Conservation (phyloP, 306 rosid genomes). For the Medicago lupulina region DNA sequence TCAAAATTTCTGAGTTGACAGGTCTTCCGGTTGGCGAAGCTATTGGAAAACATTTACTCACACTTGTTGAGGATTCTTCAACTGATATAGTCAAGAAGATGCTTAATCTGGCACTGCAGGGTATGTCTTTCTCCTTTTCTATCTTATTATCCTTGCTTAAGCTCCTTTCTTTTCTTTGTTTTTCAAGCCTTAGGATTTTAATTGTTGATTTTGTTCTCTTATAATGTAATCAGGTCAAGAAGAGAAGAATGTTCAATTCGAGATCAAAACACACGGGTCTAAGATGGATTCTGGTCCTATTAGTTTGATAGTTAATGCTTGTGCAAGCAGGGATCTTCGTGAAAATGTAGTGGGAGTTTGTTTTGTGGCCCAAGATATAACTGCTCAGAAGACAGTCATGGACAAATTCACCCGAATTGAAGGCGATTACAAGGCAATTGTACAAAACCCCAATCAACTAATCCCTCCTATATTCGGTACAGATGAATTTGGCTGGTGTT, state of each 20-base stretch:
- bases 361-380: slow-evolving; percentile 96
- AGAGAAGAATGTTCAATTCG: slow-evolving; percentile 89
- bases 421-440: slow-evolving; percentile 98
- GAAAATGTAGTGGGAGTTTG: slow-evolving; percentile 92
- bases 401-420: slow-evolving; percentile 95
- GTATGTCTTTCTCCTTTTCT: slow-evolving; percentile 46
- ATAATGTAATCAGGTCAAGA: slow-evolving; percentile 73
- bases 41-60: slow-evolving; percentile 77
- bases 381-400: slow-evolving; percentile 91
- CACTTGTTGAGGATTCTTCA: slow-evolving; percentile 88
- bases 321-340: slow-evolving; percentile 85
- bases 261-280: slow-evolving; percentile 79
- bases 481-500: slow-evolving; percentile 98
- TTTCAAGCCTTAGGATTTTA: slow-evolving; percentile 17
- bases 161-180: slow-evolving; percentile 13
- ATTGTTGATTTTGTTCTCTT: slow-evolving; percentile 39
- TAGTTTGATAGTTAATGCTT: slow-evolving; percentile 88
- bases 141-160: slow-evolving; percentile 4
- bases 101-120: slow-evolving; percentile 78
- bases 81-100: slow-evolving; percentile 61
- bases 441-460: slow-evolving; percentile 84
- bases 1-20: slow-evolving; percentile 88
- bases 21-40: slow-evolving; percentile 84
- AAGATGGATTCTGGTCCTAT: slow-evolving; percentile 73
- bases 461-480: slow-evolving; percentile 95